Evolutionary conservation across 345 rosid species (phyloP).

Genomic region (Conringia planisiliqua): DNA sequence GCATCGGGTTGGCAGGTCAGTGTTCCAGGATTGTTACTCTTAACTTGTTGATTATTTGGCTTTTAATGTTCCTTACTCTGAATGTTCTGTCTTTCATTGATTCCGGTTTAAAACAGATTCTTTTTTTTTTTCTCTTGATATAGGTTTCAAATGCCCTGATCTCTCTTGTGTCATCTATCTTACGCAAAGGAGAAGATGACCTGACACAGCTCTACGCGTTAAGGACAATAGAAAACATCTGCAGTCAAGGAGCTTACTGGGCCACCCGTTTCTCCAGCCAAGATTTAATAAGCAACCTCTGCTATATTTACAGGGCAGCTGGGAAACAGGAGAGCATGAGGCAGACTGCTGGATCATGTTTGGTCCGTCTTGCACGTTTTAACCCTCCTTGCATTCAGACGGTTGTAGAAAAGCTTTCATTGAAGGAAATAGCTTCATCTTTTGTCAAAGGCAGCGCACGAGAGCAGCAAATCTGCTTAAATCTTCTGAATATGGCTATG

Average conservation of each 20-base stretch:
- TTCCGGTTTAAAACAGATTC: constrained; percentile 6
- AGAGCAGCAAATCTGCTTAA: constrained; percentile 91
- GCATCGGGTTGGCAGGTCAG: constrained; percentile 91
- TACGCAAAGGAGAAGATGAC: constrained; percentile 96
- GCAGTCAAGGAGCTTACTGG: constrained; percentile 94
- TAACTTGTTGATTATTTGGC: background rate
- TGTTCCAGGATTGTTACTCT: constrained; percentile 11
- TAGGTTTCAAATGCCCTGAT: constrained; percentile 95
- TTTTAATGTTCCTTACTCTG: background rate
- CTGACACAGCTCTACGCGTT: constrained; percentile 92
- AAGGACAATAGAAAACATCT: constrained; percentile 90
- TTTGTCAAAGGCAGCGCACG: constrained; percentile 79
- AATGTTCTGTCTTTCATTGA: background rate
- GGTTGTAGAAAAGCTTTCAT: constrained; percentile 69
- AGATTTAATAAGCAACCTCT: constrained; percentile 79
- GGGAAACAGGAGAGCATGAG: constrained; percentile 97
- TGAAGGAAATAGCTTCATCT: constrained; percentile 75
- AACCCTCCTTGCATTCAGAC: constrained; percentile 73
- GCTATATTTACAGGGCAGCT: constrained; percentile 77
- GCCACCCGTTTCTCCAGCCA: constrained; percentile 85
- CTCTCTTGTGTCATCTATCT: constrained; percentile 79
- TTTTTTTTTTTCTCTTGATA: constrained; percentile 16
- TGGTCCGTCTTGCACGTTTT: constrained; percentile 90
- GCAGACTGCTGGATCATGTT: constrained; percentile 95
- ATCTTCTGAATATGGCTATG: constrained; percentile 83